Conservation (phyloP, 805 yeast species). For the fission yeast (Schizosaccharomyces pombe) region DNA sequence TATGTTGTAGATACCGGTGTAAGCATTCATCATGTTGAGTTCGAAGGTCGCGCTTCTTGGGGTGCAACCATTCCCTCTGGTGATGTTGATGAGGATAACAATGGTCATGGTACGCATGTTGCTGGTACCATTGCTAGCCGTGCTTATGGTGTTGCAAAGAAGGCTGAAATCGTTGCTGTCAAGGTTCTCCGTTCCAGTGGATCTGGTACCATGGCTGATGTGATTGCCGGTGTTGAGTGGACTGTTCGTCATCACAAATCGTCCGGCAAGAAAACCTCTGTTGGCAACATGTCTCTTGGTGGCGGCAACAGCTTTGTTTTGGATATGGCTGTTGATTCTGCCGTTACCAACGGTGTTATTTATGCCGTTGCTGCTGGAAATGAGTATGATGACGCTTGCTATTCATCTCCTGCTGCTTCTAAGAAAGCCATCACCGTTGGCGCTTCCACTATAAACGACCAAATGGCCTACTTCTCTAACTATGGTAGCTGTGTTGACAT, state of each 20-base stretch:
- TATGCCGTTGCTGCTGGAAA: conserved; percentile 44
- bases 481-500: conserved; percentile 90
- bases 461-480: conserved; percentile 87
- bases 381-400: conserved; percentile 36
- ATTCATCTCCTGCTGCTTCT: conserved; percentile 39
- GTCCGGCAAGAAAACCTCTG: conserved; percentile 22
- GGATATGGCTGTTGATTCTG: conserved; percentile 38
- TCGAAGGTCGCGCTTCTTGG: conserved; percentile 38
- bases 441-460: conserved; percentile 71
- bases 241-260: conserved; percentile 22
- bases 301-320: conserved; percentile 34
- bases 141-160: conserved; percentile 38
- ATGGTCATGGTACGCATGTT: conserved; percentile 47
- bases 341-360: conserved; percentile 31
- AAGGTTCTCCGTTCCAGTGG: conserved; percentile 38
- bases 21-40: conserved; percentile 30
- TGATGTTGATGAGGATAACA: conserved; percentile 28
- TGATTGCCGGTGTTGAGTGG: conserved; percentile 37
- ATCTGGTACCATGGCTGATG: conserved; percentile 37
- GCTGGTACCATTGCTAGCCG: conserved; percentile 41
- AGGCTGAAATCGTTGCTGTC: conserved; percentile 33
- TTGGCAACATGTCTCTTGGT: conserved; percentile 40
- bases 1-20: conserved; percentile 36
- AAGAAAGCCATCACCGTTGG: conserved; percentile 67
- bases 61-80: conserved; percentile 30